A percentile compares a stretch with the other conserved stretches of the same genome.
These are phyloP conservation scores for Trichothecium roseum DNA, from an alignment of 2,329 filamentous ascomycete genomes.

Conservation along the genomic window DNA sequence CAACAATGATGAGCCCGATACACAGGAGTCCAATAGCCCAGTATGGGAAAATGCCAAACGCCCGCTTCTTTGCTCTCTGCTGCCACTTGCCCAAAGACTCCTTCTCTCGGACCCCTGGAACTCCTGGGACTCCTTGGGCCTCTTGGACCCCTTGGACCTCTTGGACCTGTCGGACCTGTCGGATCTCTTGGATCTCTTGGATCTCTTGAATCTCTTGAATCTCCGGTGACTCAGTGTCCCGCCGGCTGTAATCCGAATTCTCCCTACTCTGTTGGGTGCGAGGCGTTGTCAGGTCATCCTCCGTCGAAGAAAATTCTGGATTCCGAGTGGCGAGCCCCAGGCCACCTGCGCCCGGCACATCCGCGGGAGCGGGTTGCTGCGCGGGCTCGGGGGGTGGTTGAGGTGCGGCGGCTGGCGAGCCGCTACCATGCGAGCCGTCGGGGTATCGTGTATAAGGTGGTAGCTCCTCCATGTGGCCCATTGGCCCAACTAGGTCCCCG, in stretches of 20 bases:
- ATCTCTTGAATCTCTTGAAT: constrained; percentile 40
- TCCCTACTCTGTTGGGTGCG: constrained; percentile 41
- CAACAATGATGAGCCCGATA: constrained; percentile 39
- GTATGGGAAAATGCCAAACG: constrained; percentile 49
- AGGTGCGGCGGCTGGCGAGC: constrained; percentile 6
- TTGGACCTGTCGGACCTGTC: too few species aligned
- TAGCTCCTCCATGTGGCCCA: constrained; percentile 83
- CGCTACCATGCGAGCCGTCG: constrained; percentile 50
- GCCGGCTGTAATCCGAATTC: constrained; percentile 40
- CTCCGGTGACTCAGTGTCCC: constrained; percentile 35
- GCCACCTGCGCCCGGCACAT: constrained; percentile 48
- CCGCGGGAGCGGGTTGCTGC: constrained; percentile 7
- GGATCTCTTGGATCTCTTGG: too few species aligned
- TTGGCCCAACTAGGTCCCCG: constrained; percentile 77
- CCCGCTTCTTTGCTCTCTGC: constrained; percentile 38
- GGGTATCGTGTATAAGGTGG: constrained; percentile 89
- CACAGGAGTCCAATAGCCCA: constrained; percentile 47
- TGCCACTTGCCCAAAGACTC: constrained; percentile 38
- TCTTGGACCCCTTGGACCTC: too few species aligned
- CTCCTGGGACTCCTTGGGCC: too few species aligned
- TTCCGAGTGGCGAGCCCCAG: constrained; percentile 50
- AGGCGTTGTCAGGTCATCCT: constrained; percentile 41
- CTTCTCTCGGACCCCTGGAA: constrained; percentile 36
- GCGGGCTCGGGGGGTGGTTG: constrained; percentile 7
- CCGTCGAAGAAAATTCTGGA: constrained; percentile 49